Evolutionary conservation across 805 yeast genomes (phyloP).

Genomic region (Isabelozyma gotoi): DNA sequence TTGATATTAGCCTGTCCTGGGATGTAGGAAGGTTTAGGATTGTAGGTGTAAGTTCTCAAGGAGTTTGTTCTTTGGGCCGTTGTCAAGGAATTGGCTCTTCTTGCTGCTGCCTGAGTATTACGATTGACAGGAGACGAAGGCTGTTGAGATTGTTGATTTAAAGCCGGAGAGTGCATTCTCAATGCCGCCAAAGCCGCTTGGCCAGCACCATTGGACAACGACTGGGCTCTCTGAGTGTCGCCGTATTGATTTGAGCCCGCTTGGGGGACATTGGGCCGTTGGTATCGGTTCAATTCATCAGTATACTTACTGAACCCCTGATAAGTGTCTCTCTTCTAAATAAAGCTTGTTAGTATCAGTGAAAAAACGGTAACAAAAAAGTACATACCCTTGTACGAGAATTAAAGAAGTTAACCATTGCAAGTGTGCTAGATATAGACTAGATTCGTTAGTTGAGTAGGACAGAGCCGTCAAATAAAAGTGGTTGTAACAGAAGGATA

Average conservation of each 20-base stretch:
- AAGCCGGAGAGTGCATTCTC: slow-evolving; percentile 23
- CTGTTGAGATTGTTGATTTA: slow-evolving; percentile 6
- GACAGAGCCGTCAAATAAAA: too few relatives aligned
- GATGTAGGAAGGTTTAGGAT: slow-evolving; percentile 38
- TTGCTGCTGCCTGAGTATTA: slow-evolving; percentile 2
- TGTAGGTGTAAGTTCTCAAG: slow-evolving; percentile 33
- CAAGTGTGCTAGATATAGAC: too few relatives aligned
- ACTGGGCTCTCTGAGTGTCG: slow-evolving; percentile 16
- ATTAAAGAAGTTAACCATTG: not conserved
- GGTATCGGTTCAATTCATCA: slow-evolving; percentile 23
- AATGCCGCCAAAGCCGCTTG: slow-evolving; percentile 43
- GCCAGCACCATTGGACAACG: slow-evolving; percentile 34
- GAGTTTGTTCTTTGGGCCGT: slow-evolving; percentile 27
- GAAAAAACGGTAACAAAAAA: not conserved
- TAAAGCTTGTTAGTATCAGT: too few relatives aligned
- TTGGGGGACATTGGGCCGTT: slow-evolving; percentile 7
- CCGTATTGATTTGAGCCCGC: slow-evolving; percentile 20
- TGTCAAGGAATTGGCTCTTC: slow-evolving; percentile 22
- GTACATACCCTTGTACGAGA: not conserved
- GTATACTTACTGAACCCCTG: slow-evolving; percentile 37
- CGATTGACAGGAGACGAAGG: slow-evolving; percentile 4
- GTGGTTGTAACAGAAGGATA: too few relatives aligned
- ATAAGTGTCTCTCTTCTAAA: slow-evolving; percentile 15
- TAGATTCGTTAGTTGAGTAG: too few relatives aligned
- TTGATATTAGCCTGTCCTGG: slow-evolving; percentile 22